Base-by-base conservation (phyloP, 2,329 filamentous ascomycete species). In the Colletotrichum salicis region DNA sequence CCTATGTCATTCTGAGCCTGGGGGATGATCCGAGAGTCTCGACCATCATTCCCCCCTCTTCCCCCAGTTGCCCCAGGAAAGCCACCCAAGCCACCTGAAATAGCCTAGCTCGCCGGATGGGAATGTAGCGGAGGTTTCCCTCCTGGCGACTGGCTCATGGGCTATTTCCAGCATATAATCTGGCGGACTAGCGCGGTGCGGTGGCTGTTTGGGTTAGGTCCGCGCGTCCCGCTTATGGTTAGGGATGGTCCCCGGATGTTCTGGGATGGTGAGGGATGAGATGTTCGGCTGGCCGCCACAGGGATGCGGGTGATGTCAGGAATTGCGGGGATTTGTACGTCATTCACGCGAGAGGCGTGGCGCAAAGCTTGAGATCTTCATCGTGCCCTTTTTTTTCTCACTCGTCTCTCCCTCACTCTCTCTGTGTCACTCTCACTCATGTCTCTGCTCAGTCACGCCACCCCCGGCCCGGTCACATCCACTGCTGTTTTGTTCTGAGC, bases 311-410 rank as follows among this genome's bases (percentile, higher is more conserved):
- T 60, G 41, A 33, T 64, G 59, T 64, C 65, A 64, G 59, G 59
- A 64, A 55, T 24, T 69, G 55, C 66, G 59, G 69, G 55, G 54
- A 64, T 31, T 31, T 27, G 13, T 69, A 71, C 69, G 69, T 71
- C 69, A 71, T 69, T 15, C 29, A 29, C 54, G 66, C 33, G 37
- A 19, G 48, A 54, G 41, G 33, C 13, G 65, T 69, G 69, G 65
- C 65, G 58, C 33, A 8, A 31, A 51, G 48, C 55, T 8, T 22
- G 29, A 48, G 33, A 68, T 68, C 56, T 52, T 60, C 63, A 29
- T 63, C n/a, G 45, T 51, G 11, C 45, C 59, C 31, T 62, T 41
- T 1, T 24, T 35, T 24, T 22, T 12, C 37, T 15, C 1, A 8
- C 33, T 54, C 3, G 45, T n/a, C 1, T 27, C 35, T 29, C 41